These are phyloP conservation scores for Trichoderma sp. DNA, from an alignment of 2,329 filamentous ascomycete species.

Conservation along the genomic window DNA sequence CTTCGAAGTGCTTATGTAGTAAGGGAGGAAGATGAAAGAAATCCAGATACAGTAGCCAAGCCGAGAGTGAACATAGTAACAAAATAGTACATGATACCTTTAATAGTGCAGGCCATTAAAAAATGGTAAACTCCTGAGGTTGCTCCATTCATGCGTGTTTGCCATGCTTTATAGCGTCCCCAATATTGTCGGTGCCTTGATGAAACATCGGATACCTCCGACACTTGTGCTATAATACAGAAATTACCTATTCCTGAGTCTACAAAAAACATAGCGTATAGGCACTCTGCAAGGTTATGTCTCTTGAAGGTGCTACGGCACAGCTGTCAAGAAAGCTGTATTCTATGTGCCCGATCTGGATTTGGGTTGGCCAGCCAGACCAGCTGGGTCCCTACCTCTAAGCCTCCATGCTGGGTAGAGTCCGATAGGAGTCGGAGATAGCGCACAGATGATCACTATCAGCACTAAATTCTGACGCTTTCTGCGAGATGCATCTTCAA, in stretches of 20 bases:
- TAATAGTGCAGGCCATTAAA: not conserved
- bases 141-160: not conserved
- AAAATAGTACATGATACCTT: not conserved
- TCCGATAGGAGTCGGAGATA: not conserved
- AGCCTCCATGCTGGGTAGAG: not conserved
- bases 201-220: not conserved
- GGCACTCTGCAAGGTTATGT: not conserved
- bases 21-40: not conserved
- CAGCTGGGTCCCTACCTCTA: not conserved
- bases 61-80: not conserved
- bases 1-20: not conserved
- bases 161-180: not conserved
- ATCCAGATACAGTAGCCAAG: not conserved
- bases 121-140: not conserved
- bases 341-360: not conserved
- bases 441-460: not conserved
- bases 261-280: not conserved
- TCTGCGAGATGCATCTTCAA: not conserved
- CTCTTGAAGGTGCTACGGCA: not conserved
- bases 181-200: not conserved
- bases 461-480: not conserved
- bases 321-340: not conserved
- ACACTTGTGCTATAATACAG: not conserved
- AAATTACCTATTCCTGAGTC: not conserved
- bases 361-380: not conserved